A percentile compares a stretch with the other conserved stretches of the same genome.
Evolutionary conservation across 1,284 basidiomycete genomes (phyloP).

Genomic region (Stygiomarasmius scandens): DNA sequence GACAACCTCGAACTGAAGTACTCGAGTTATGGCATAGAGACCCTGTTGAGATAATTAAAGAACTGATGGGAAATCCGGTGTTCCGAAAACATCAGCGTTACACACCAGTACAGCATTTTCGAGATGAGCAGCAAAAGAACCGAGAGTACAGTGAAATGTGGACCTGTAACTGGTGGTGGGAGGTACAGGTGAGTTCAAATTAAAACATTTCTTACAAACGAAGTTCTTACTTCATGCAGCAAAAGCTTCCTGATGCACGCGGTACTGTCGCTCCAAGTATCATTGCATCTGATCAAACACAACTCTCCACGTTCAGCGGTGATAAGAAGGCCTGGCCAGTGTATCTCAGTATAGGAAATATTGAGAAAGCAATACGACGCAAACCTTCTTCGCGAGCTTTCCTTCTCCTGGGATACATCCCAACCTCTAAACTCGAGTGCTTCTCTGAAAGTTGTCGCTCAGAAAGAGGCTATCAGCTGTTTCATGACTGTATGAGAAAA

Average conservation of each 20-base stretch:
- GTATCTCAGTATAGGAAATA: conserved; percentile 41
- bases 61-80: conserved; percentile 23
- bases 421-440: conserved; percentile 40
- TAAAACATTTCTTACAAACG: neutral
- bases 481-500: conserved; percentile 27
- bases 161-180: conserved; percentile 52
- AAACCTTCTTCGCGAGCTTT: conserved; percentile 29
- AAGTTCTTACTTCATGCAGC: neutral
- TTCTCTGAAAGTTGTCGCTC: conserved; percentile 28
- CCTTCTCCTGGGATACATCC: conserved; percentile 44
- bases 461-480: conserved; percentile 24
- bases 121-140: conserved; percentile 17
- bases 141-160: conserved; percentile 33
- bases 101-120: conserved; percentile 31
- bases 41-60: conserved; percentile 24
- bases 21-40: conserved; percentile 23
- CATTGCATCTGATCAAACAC: conserved; percentile 42
- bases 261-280: conserved; percentile 38
- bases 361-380: conserved; percentile 31
- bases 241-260: conserved; percentile 26
- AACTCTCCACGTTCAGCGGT: conserved; percentile 35
- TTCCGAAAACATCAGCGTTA: conserved; percentile 31
- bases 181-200: conserved; percentile 31
- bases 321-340: conserved; percentile 22
- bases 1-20: conserved; percentile 9